Evolutionary conservation across 139 green algal species (phyloP).

Genomic region (Chlamydomonas asymmetrica): DNA sequence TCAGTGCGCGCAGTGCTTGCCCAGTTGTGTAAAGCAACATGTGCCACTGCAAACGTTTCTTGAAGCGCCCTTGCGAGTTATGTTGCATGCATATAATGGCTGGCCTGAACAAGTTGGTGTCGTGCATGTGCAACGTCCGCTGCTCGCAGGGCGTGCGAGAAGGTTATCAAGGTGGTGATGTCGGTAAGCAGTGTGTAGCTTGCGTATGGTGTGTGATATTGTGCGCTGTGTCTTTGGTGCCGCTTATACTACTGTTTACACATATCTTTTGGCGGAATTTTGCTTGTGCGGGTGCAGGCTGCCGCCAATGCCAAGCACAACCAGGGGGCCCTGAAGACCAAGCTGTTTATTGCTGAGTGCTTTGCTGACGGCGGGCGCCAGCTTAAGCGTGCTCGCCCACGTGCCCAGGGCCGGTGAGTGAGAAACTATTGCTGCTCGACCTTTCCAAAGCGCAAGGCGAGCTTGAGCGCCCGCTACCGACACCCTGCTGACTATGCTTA

Average conservation of each 20-base stretch:
- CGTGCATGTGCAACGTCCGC: too few species aligned
- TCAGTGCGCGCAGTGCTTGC: too few species aligned
- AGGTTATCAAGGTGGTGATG: slow-evolving; percentile 73
- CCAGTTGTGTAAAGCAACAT: too few species aligned
- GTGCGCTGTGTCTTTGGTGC: too few species aligned
- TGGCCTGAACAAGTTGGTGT: too few species aligned
- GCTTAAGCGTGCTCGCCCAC: slow-evolving; percentile 80
- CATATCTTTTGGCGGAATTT: neutral
- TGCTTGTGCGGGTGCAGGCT: slow-evolving; percentile 52
- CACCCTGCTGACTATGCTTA: slow-evolving; percentile 9
- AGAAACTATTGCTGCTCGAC: too few species aligned
- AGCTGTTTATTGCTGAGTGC: slow-evolving; percentile 81
- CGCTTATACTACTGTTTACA: too few species aligned
- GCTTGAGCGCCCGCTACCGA: neutral
- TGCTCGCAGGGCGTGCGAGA: slow-evolving; percentile 77
- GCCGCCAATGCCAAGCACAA: slow-evolving; percentile 97
- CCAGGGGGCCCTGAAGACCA: slow-evolving; percentile 82
- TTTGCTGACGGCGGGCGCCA: slow-evolving; percentile 78
- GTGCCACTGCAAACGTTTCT: too few species aligned
- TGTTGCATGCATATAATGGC: too few species aligned
- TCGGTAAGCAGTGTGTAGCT: slow-evolving; percentile 47
- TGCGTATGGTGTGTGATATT: too few species aligned
- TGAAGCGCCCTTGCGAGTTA: too few species aligned
- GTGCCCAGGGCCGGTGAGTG: slow-evolving; percentile 82
- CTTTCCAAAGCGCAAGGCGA: neutral